Evolutionary conservation across 139 green algal genomes (phyloP), one percentile per base, ranked within the genome.

Genomic region (Picochlorum sp.): DNA sequence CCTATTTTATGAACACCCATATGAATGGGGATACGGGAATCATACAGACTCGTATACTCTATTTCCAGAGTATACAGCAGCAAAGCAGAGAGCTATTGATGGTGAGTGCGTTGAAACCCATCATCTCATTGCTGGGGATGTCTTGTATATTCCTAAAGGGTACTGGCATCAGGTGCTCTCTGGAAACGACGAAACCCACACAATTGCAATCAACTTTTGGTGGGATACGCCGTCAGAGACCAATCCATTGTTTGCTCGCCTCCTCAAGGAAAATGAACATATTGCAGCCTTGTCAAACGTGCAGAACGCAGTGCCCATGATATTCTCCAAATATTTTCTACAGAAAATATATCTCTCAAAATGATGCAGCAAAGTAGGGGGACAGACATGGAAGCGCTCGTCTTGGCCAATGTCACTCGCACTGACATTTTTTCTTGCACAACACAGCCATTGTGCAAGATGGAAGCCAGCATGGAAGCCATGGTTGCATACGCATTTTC

Each of bases 121-220:
- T 41, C 34, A 41, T 14, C 34, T 41, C 7, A 11, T 41, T 11
- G 34, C 83, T 1, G 91, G 91, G 0, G 65, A 95, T 34, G 89
- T 89, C 77, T 74, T 97, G 34, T 97, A 88, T 75, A 91, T 97
- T 45, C 91, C 91, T 0, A 82, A 83, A 6, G 69, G 76, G 28
- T 96, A 84, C 82, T 97, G 91, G 91, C 91, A 97, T 69, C 92
- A 86, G 64, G 89, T 97, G 16, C 47, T 41, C 34, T 41, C 34
- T 41, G 34, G 34, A 13, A 62, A 74, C 50, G 78, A 74, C 69
- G 21, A 15, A 1, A 45, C 21, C 21, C 59, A 46, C 46, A 88
- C 82, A 3, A 77, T 90, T 20, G 87, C 86, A 1, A 75, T 90
- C 38, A 94, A 94, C 71, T 87, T 84, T 64, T 94, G 87, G 87